Conservation (phyloP, 208 protist genomes). For the Crithidia bombi region DNA sequence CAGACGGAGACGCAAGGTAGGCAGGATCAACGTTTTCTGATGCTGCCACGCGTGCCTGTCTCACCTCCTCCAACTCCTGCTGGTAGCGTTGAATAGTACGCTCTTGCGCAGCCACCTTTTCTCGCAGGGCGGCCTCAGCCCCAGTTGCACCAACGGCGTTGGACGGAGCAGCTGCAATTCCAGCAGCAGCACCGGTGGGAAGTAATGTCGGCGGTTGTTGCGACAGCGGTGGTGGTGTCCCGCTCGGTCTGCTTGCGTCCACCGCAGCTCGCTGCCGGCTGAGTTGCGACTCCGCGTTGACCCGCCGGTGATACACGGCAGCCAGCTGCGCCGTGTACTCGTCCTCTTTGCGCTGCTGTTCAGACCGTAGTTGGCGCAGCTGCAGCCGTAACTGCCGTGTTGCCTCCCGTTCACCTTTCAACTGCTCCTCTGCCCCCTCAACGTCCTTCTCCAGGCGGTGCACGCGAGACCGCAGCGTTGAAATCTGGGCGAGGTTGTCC, state of each 20-base stretch:
- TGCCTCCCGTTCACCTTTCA: slow-evolving; percentile 57
- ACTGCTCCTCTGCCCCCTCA: slow-evolving; percentile 44
- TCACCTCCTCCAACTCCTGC: slow-evolving; percentile 47
- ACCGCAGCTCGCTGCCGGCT: slow-evolving; percentile 14
- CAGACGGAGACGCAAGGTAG: slow-evolving; percentile 13
- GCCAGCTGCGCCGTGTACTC: slow-evolving; percentile 41
- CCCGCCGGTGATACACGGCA: slow-evolving; percentile 17
- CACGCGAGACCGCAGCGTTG: slow-evolving; percentile 49
- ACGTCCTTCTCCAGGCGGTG: slow-evolving; percentile 59
- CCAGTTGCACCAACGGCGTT: neutral
- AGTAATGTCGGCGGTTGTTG: too few species aligned
- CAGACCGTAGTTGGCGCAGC: slow-evolving; percentile 42
- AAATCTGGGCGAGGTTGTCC: slow-evolving; percentile 72
- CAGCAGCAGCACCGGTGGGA: neutral
- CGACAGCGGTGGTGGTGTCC: too few species aligned
- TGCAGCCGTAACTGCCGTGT: slow-evolving; percentile 48
- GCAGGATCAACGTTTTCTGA: slow-evolving; percentile 11
- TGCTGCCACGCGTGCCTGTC: neutral
- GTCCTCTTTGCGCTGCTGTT: slow-evolving; percentile 40
- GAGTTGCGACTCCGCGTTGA: slow-evolving; percentile 26
- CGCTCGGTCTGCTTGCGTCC: too few species aligned
- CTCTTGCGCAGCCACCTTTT: slow-evolving; percentile 49
- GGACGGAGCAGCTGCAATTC: neutral
- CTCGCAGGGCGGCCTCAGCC: slow-evolving; percentile 35
- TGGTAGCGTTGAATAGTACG: slow-evolving; percentile 32